Evolutionary conservation across 306 rosid genomes (phyloP).

Genomic region (Cotoneaster glaucophyllus): DNA sequence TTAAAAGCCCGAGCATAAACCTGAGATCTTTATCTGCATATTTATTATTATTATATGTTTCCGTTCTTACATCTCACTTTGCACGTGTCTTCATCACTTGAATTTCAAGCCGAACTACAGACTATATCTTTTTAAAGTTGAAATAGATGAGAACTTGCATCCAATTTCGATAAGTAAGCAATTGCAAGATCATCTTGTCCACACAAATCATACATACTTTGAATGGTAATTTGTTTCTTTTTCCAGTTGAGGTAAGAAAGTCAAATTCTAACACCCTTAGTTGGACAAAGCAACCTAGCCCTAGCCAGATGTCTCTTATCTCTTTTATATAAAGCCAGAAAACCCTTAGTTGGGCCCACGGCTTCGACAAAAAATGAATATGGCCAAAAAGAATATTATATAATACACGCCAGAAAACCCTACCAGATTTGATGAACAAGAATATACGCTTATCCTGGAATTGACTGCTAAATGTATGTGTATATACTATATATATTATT

Average conservation of each 20-base stretch:
- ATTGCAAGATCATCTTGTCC: background rate
- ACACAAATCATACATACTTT: background rate
- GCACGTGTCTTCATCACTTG: too few species aligned
- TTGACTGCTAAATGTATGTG: background rate
- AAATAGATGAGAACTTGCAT: too few species aligned
- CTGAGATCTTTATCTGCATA: too few species aligned
- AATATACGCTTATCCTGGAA: background rate
- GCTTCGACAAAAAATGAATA: too few species aligned
- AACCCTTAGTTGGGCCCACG: background rate
- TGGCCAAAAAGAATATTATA: background rate
- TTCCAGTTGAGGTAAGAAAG: background rate
- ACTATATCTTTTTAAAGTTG: too few species aligned
- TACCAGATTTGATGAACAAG: background rate
- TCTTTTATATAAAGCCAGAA: background rate
- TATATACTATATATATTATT: too few species aligned
- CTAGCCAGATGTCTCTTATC: too few species aligned
- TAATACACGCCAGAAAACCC: background rate
- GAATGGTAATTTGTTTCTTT: background rate
- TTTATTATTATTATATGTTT: too few species aligned
- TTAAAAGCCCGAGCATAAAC: too few species aligned
- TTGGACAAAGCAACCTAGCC: background rate
- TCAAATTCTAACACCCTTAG: background rate
- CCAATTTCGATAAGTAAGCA: background rate
- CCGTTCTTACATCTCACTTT: too few species aligned
- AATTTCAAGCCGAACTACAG: too few species aligned